These are phyloP conservation scores for Sporothrix variecibatus DNA, from an alignment of 2,329 filamentous ascomycete genomes.

Conservation along the genomic window DNA sequence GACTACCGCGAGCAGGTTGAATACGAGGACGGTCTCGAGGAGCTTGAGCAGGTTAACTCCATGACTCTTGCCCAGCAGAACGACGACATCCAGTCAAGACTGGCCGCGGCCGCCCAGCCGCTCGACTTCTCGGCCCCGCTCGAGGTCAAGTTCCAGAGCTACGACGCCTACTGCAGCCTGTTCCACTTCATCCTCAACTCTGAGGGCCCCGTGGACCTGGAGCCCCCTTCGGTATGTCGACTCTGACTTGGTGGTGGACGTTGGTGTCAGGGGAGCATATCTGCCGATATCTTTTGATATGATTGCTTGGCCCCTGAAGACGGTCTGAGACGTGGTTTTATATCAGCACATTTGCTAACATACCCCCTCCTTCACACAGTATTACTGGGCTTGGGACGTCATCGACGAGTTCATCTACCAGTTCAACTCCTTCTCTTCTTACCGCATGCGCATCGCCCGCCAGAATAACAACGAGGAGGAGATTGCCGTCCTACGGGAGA, in stretches of 20 bases:
- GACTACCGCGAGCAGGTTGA: conserved; percentile 97
- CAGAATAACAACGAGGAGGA: conserved; percentile 87
- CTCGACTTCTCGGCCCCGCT: conserved; percentile 94
- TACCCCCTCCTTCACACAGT: conserved; percentile 54
- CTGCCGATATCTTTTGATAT: neutral
- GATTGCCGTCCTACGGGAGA: conserved; percentile 85
- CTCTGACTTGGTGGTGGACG: conserved; percentile 28
- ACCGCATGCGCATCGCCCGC: conserved; percentile 87
- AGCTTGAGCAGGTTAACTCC: conserved; percentile 73
- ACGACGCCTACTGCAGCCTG: conserved; percentile 98
- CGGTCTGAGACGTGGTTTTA: neutral
- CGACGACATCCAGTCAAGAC: conserved; percentile 90
- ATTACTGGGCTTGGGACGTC: conserved; percentile 99
- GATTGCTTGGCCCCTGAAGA: neutral
- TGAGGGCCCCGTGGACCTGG: conserved; percentile 95
- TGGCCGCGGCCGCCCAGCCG: conserved; percentile 88
- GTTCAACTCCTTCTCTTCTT: conserved; percentile 99
- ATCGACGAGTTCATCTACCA: conserved; percentile 99
- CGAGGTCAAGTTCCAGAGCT: conserved; percentile 97
- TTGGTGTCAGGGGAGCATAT: conserved; percentile 41
- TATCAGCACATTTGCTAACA: conserved; percentile 28
- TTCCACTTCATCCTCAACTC: conserved; percentile 99
- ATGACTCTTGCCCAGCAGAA: conserved; percentile 71
- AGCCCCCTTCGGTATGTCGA: conserved; percentile 77
- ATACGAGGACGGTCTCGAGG: conserved; percentile 83